A percentile compares a stretch with the other conserved stretches of the same genome.
Conservation (phyloP, 2,329 filamentous ascomycete species). For the Colletotrichum sp. region DNA sequence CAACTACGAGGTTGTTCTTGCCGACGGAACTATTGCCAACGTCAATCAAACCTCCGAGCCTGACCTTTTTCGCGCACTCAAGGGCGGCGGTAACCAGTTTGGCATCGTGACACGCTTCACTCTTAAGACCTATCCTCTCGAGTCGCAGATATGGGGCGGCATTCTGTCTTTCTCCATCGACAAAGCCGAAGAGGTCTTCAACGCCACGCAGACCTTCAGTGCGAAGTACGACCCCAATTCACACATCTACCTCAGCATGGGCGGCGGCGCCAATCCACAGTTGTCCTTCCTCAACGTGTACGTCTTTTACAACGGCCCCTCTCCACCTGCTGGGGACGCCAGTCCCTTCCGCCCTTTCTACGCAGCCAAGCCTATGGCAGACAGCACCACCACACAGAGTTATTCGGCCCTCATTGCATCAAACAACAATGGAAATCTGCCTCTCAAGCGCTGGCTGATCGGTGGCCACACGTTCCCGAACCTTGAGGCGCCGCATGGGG, state of each 20-base stretch:
- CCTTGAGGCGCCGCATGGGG: not conserved
- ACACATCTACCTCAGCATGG: not conserved
- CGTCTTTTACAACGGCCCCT: not conserved
- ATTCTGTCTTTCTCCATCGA: not conserved
- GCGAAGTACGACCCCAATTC: not conserved
- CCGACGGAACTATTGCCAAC: conserved; percentile 46
- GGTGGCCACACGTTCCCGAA: not conserved
- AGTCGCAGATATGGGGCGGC: not conserved
- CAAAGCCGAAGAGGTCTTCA: not conserved
- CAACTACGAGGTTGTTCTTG: conserved; percentile 54
- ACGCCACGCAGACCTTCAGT: not conserved
- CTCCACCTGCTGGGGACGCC: not conserved
- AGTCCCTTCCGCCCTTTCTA: not conserved
- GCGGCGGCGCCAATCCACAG: not conserved
- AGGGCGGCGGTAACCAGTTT: not conserved
- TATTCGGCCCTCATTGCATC: not conserved
- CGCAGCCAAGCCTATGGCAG: not conserved
- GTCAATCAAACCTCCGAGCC: conserved; percentile 31
- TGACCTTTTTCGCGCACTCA: not conserved
- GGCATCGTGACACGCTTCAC: not conserved
- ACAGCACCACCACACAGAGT: not conserved
- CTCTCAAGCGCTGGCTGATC: not conserved
- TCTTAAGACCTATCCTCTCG: not conserved
- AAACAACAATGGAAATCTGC: not conserved
- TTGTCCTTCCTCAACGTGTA: not conserved